Conservation (phyloP, 208 protist species). For the Acanthamoeba quina region DNA sequence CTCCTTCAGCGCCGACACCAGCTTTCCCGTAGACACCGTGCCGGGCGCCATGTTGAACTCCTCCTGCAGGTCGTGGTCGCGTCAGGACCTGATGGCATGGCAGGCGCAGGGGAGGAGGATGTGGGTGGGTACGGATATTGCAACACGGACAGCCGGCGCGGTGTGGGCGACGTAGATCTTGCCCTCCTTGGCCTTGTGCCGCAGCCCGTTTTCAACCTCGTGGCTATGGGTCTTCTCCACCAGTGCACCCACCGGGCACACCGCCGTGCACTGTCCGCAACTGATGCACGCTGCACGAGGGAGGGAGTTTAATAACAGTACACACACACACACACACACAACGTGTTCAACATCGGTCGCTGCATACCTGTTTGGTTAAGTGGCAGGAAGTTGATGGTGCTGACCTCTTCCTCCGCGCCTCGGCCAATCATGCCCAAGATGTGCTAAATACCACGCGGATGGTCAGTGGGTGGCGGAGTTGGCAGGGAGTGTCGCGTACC, state of each 20-base stretch:
- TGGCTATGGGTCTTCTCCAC: constrained; percentile 73
- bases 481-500: background rate
- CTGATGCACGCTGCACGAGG: constrained; percentile 81
- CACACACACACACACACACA: too few relatives aligned
- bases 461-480: background rate
- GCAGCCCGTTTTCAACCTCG: constrained; percentile 46
- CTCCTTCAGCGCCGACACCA: constrained; percentile 77
- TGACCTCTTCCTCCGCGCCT: background rate
- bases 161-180: constrained; percentile 75
- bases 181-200: constrained; percentile 7
- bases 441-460: background rate
- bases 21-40: constrained; percentile 65
- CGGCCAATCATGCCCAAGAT: constrained; percentile 29
- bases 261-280: constrained; percentile 86
- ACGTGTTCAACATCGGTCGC: too few relatives aligned
- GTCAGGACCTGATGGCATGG: background rate
- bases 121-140: too few relatives aligned
- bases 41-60: constrained; percentile 75
- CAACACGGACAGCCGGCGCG: constrained; percentile 76
- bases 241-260: constrained; percentile 84
- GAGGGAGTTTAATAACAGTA: too few relatives aligned
- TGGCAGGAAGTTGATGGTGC: background rate
- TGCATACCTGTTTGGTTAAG: constrained; percentile 30
- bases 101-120: too few relatives aligned
- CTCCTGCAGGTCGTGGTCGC: constrained; percentile 6